phyloP scores from a whole-genome alignment of 2,329 filamentous ascomycete genomes.

The Fusarium sp. region DNA sequence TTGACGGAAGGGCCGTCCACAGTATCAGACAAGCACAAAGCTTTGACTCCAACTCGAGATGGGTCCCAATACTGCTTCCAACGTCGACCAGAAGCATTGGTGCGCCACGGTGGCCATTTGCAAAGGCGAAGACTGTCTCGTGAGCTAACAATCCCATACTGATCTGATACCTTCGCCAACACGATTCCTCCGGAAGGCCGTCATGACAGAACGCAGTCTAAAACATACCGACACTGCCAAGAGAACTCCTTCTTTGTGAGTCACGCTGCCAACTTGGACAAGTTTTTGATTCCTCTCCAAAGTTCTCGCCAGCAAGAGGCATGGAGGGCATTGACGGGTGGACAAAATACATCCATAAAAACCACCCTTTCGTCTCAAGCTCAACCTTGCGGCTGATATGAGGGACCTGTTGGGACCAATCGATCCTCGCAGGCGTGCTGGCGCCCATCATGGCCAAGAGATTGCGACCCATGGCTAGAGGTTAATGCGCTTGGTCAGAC shows the following conservation, averaged over 20 bases:
- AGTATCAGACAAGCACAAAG: constrained; percentile 82
- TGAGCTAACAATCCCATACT: constrained; percentile 24
- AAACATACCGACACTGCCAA: constrained; percentile 29
- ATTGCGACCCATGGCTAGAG: constrained; percentile 56
- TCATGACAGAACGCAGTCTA: constrained; percentile 27
- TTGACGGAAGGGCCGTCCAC: constrained; percentile 25
- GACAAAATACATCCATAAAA: constrained; percentile 98
- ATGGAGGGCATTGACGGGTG: constrained; percentile 77
- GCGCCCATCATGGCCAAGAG: constrained; percentile 61
- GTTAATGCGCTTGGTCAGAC: constrained; percentile 70
- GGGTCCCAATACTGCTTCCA: constrained; percentile 72
- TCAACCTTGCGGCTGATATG: constrained; percentile 55
- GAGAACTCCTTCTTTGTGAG: constrained; percentile 77
- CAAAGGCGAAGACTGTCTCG: constrained; percentile 26
- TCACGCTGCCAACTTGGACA: constrained; percentile 88
- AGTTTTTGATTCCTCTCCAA: constrained; percentile 92
- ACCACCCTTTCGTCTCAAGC: constrained; percentile 73
- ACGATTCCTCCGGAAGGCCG: constrained; percentile 24
- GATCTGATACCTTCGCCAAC: constrained; percentile 37
- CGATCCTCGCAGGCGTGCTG: constrained; percentile 54
- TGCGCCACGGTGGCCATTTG: constrained; percentile 12
- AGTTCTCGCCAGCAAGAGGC: constrained; percentile 49
- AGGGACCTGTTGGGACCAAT: constrained; percentile 58
- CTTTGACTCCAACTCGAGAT: constrained; percentile 95
- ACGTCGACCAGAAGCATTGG: constrained; percentile 16